Conservation (phyloP, 129 eudicot genomes). For the carrot (Daucus carota) region DNA sequence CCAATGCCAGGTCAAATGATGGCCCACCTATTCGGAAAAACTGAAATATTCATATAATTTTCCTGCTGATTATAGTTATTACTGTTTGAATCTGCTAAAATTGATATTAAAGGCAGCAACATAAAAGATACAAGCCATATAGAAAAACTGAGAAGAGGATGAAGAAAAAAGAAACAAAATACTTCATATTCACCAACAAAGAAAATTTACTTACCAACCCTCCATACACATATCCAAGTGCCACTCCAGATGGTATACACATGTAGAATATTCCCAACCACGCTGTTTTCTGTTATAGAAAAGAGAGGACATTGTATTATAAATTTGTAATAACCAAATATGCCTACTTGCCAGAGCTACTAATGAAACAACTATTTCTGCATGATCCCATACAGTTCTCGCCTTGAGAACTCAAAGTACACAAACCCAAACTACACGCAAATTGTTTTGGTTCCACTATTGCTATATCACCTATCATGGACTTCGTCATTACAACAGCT, state of each 20-base stretch:
- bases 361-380: neutral
- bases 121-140: neutral
- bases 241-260: conserved; percentile 93
- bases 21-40: conserved; percentile 48
- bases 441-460: neutral
- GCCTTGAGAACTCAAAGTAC: neutral
- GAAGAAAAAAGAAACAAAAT: neutral
- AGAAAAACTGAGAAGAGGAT: neutral
- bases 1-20: conserved; percentile 55
- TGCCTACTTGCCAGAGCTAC: neutral
- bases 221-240: conserved; percentile 92
- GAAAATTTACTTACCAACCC: conserved; percentile 55
- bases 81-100: conserved; percentile 2
- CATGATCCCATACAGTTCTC: neutral
- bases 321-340: neutral
- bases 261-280: conserved; percentile 97
- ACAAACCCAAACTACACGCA: neutral
- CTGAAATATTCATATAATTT: neutral
- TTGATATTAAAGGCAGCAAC: neutral
- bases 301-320: neutral
- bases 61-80: neutral
- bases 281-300: conserved; percentile 55
- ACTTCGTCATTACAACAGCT: neutral
- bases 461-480: neutral
- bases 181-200: neutral